Conservation (phyloP, 768 basidiomycete species). For the Hirschioporus abietinus region DNA sequence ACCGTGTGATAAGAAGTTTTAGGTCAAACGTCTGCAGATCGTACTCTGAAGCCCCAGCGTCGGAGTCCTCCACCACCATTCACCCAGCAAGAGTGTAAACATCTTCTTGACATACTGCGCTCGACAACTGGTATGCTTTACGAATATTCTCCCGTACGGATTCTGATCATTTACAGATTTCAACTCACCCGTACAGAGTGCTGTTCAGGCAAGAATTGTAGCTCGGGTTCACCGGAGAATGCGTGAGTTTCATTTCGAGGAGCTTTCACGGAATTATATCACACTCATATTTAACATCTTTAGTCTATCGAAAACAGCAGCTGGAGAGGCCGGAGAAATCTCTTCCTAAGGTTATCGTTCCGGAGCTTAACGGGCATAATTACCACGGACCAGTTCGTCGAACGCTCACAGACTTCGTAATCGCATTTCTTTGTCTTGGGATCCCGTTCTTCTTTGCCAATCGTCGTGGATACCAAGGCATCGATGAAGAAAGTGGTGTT, state of each 20-base stretch:
- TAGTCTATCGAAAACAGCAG: constrained; percentile 66
- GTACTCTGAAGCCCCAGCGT: constrained; percentile 56
- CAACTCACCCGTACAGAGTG: constrained; percentile 38
- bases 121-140: constrained; percentile 29
- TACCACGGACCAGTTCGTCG: constrained; percentile 40
- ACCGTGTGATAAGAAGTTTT: background rate
- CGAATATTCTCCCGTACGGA: background rate
- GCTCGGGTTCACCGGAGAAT: constrained; percentile 65
- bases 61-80: constrained; percentile 57
- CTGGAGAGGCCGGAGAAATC: constrained; percentile 67
- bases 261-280: background rate
- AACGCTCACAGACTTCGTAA: constrained; percentile 48
- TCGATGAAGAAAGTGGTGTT: constrained; percentile 58
- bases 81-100: constrained; percentile 70
- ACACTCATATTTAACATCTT: background rate
- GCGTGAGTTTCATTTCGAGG: constrained; percentile 36
- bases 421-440: constrained; percentile 66
- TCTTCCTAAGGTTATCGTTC: constrained; percentile 46
- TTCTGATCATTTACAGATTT: constrained; percentile 15
- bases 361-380: constrained; percentile 21
- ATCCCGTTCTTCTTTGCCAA: constrained; percentile 73
- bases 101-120: constrained; percentile 57
- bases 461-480: constrained; percentile 39
- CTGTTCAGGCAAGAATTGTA: constrained; percentile 58
- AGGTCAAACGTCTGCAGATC: constrained; percentile 39